Conservation (phyloP, 192 early-diverging fungal species). For the Jimgerdemannia flammicorona region DNA sequence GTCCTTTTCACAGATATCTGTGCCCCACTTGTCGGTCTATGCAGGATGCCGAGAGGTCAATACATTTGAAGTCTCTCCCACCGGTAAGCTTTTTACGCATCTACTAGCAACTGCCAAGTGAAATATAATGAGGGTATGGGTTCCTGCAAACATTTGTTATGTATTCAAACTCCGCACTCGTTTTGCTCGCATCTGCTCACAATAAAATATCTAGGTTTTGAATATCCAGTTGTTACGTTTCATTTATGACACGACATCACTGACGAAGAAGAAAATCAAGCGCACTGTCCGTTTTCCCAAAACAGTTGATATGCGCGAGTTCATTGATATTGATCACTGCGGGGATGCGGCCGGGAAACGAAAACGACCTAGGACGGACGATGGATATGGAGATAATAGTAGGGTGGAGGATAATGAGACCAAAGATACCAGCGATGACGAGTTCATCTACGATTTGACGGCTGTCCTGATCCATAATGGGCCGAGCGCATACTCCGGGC, state of each 20-base stretch:
- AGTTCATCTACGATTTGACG: constrained; percentile 22
- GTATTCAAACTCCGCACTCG: too few relatives aligned
- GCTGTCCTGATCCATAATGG: constrained; percentile 38
- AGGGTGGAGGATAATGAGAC: not conserved
- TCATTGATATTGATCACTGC: constrained; percentile 7
- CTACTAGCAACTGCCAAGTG: too few relatives aligned
- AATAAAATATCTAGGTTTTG: constrained; percentile 1
- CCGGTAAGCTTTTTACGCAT: constrained; percentile 10
- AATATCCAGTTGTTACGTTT: constrained; percentile 41
- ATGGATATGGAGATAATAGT: not conserved
- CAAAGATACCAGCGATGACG: not conserved
- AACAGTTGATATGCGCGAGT: constrained; percentile 21
- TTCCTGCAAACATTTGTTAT: too few relatives aligned
- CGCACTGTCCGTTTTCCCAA: constrained; percentile 25
- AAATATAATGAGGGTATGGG: too few relatives aligned
- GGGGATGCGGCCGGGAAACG: not conserved
- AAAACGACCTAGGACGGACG: not conserved
- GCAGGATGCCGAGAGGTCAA: constrained; percentile 28
- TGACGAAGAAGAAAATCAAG: constrained; percentile 35
- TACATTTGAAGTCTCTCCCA: constrained; percentile 21
- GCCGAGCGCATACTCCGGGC: constrained; percentile 35
- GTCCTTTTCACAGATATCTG: constrained; percentile 12
- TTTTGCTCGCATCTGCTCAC: too few relatives aligned
- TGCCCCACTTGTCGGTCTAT: constrained; percentile 24
- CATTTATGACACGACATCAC: constrained; percentile 21